Conservation (phyloP, 83 land plant species). For the Picea engelmannii region DNA sequence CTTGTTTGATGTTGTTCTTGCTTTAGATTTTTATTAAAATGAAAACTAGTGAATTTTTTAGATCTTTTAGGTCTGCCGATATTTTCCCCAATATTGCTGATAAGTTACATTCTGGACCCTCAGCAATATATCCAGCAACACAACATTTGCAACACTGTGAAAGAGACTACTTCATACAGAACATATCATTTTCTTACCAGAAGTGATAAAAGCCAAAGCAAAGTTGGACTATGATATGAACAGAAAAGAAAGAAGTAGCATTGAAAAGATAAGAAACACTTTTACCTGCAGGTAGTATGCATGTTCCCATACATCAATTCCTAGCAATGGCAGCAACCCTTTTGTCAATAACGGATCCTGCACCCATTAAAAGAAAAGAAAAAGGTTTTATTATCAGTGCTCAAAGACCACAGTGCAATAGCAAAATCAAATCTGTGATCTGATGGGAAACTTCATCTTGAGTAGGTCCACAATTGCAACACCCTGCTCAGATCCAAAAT, state of each 20-base stretch:
- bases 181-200: neutral
- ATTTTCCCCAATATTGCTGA: no score
- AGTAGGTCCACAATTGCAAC: neutral
- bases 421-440: neutral
- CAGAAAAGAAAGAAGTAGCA: neutral
- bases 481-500: neutral
- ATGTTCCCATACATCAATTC: conserved; percentile 99
- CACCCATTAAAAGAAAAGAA: neutral
- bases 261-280: neutral
- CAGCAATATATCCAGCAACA: no score
- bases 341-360: conserved; percentile 89
- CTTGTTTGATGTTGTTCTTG: no score
- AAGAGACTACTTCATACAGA: neutral
- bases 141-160: no score
- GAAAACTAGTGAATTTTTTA: no score
- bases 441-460: neutral
- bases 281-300: conserved; percentile 95
- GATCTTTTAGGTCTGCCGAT: no score
- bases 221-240: neutral
- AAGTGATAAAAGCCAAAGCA: neutral
- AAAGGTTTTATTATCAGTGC: neutral
- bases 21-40: no score
- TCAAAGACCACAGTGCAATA: neutral
- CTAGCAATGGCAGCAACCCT: conserved; percentile 87
- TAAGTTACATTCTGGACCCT: no score